A percentile compares a stretch with the other conserved stretches of the same genome.
These are phyloP conservation scores for Rhizopogon sp. DNA, from an alignment of 768 basidiomycete species.

Conservation along the genomic window DNA sequence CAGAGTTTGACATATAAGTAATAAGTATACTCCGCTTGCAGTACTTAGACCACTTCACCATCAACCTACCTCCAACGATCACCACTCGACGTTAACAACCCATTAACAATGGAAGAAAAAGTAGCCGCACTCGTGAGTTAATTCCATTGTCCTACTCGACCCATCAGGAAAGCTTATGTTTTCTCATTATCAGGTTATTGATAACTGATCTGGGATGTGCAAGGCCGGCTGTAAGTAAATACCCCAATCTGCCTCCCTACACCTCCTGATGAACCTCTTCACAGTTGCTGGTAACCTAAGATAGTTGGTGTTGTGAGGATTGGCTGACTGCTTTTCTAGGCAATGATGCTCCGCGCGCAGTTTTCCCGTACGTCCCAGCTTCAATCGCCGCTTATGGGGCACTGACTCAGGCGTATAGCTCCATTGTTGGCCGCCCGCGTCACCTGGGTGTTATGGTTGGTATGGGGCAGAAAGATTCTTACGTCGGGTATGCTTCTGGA, in stretches of 20 bases:
- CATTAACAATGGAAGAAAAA: slow-evolving; percentile 55
- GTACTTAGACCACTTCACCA: too few species aligned
- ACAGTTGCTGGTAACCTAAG: slow-evolving; percentile 57
- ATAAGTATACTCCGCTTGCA: too few species aligned
- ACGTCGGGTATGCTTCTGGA: slow-evolving; percentile 66
- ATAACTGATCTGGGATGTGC: slow-evolving; percentile 99
- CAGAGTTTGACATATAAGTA: too few species aligned
- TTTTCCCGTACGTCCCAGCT: slow-evolving; percentile 77
- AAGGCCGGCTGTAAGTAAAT: slow-evolving; percentile 90
- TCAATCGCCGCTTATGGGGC: background rate
- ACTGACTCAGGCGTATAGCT: slow-evolving; percentile 36
- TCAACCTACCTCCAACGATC: too few species aligned
- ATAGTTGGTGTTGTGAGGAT: background rate
- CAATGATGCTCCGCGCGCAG: slow-evolving; percentile 87
- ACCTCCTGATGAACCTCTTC: slow-evolving; percentile 17
- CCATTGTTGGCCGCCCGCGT: slow-evolving; percentile 92
- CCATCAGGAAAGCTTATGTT: background rate
- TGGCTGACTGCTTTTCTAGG: slow-evolving; percentile 36
- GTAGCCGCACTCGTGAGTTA: slow-evolving; percentile 49
- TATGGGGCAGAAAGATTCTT: slow-evolving; percentile 96
- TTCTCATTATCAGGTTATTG: slow-evolving; percentile 56
- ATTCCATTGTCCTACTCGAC: background rate
- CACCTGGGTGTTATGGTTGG: slow-evolving; percentile 97
- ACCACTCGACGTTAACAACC: slow-evolving; percentile 4
- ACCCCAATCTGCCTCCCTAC: background rate